These are phyloP conservation scores for Cladobotryum protrusum DNA, from an alignment of 2,329 filamentous ascomycete genomes.

Conservation along the genomic window DNA sequence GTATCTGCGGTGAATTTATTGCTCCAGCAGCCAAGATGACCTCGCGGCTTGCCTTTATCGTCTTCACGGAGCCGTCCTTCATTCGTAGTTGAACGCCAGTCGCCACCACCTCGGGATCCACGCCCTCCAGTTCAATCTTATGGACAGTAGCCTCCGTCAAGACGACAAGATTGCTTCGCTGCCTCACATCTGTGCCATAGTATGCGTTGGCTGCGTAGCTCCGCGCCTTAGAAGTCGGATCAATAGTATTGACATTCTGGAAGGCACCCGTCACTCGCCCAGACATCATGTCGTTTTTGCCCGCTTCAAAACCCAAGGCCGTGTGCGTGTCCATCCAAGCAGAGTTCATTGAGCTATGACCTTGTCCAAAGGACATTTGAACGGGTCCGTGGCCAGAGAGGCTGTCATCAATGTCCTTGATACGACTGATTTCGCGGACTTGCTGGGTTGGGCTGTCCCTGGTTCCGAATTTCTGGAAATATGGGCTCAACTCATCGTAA, in stretches of 20 bases:
- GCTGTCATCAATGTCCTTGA: conserved; percentile 27
- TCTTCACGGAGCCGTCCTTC: conserved; percentile 25
- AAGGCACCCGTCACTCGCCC: conserved; percentile 27
- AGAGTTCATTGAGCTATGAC: conserved; percentile 25
- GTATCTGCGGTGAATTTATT: conserved; percentile 20
- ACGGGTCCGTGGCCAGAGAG: conserved; percentile 29
- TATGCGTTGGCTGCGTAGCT: conserved; percentile 29
- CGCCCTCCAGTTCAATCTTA: conserved; percentile 24
- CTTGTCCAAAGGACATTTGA: conserved; percentile 31
- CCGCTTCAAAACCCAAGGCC: conserved; percentile 21
- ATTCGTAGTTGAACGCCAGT: conserved; percentile 27
- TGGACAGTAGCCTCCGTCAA: conserved; percentile 27
- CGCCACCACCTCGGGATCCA: conserved; percentile 20
- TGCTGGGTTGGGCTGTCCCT: conserved; percentile 21
- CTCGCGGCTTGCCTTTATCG: conserved; percentile 33
- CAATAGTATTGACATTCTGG: conserved; percentile 26
- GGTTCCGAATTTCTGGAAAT: conserved; percentile 30
- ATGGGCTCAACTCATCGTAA: conserved; percentile 23
- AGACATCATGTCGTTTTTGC: conserved; percentile 26
- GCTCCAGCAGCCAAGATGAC: conserved; percentile 14
- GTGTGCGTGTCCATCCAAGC: conserved; percentile 32
- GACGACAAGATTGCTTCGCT: conserved; percentile 30
- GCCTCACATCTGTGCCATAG: conserved; percentile 26
- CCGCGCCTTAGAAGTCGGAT: conserved; percentile 24
- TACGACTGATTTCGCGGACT: conserved; percentile 21